phyloP scores from a whole-genome alignment of 2,329 filamentous ascomycete species.

The Penicillium aurantiogriseum region DNA sequence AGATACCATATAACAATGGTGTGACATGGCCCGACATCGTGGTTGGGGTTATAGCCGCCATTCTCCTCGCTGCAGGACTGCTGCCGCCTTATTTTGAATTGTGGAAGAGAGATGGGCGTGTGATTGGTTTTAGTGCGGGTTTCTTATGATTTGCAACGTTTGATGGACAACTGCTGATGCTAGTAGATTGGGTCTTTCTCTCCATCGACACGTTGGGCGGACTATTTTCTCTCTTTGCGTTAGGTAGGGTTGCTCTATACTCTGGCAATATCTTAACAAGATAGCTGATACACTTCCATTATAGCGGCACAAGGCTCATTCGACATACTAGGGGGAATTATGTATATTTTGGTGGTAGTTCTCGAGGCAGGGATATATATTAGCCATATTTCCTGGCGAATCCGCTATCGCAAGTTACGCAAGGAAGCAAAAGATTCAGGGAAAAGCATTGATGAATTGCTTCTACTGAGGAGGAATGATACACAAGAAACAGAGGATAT shows the following conservation, averaged over 20 bases:
- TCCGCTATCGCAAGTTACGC: conserved; percentile 54
- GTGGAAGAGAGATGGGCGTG: conserved; percentile 60
- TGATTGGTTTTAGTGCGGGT: conserved; percentile 58
- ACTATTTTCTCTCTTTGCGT: conserved; percentile 62
- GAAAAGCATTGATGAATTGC: conserved; percentile 57
- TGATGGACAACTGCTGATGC: conserved; percentile 18
- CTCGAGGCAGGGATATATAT: conserved; percentile 61
- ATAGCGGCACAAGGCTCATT: conserved; percentile 60
- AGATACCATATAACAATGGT: conserved; percentile 55
- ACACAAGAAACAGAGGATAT: conserved; percentile 5
- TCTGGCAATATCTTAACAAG: background rate
- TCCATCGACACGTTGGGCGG: conserved; percentile 61
- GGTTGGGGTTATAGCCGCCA: conserved; percentile 58
- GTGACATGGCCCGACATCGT: conserved; percentile 55
- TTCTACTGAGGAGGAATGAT: conserved; percentile 17
- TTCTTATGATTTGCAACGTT: background rate
- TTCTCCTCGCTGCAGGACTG: conserved; percentile 57
- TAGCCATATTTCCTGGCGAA: conserved; percentile 59
- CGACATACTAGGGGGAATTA: conserved; percentile 59
- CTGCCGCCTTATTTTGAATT: conserved; percentile 62
- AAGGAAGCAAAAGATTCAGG: conserved; percentile 52
- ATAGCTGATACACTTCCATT: conserved; percentile 17
- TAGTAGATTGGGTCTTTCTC: conserved; percentile 55
- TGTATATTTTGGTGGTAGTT: conserved; percentile 60
- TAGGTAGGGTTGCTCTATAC: conserved; percentile 43